phyloP scores from a whole-genome alignment of 2,329 filamentous ascomycete genomes.

The Neofusicoccum laricinum region DNA sequence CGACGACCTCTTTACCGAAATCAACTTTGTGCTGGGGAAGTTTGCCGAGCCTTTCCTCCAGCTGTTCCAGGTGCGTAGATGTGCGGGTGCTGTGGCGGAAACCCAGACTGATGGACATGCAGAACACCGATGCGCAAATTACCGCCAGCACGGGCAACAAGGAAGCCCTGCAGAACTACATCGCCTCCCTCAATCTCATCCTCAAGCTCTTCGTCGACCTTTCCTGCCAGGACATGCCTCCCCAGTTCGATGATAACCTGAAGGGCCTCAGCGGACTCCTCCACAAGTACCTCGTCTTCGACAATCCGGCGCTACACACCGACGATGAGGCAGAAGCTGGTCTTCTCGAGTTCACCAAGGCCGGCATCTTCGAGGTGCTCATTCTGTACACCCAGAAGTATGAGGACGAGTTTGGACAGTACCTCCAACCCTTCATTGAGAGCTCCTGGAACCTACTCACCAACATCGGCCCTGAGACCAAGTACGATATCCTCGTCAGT shows the following conservation, averaged over 20 bases:
- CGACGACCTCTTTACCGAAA: slow-evolving; percentile 88
- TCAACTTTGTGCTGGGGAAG: slow-evolving; percentile 87
- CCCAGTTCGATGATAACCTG: slow-evolving; percentile 89
- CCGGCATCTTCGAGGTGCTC: slow-evolving; percentile 87
- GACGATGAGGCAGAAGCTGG: slow-evolving; percentile 89
- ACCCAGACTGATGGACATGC: neutral
- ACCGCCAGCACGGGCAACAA: slow-evolving; percentile 74
- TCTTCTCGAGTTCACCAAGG: slow-evolving; percentile 80
- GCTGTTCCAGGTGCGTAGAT: slow-evolving; percentile 64
- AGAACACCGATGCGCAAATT: slow-evolving; percentile 68
- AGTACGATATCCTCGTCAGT: slow-evolving; percentile 92
- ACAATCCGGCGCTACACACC: slow-evolving; percentile 77
- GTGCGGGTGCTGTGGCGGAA: neutral
- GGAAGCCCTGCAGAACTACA: slow-evolving; percentile 69
- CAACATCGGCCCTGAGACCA: slow-evolving; percentile 78
- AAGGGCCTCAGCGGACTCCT: slow-evolving; percentile 72
- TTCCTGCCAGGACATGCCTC: slow-evolving; percentile 94
- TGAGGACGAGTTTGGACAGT: slow-evolving; percentile 83
- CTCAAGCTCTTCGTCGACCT: slow-evolving; percentile 94
- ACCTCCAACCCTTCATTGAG: slow-evolving; percentile 79
- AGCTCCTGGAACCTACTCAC: slow-evolving; percentile 91
- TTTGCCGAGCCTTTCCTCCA: slow-evolving; percentile 82
- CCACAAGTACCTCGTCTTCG: slow-evolving; percentile 89
- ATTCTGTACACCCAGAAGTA: slow-evolving; percentile 93
- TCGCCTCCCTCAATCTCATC: slow-evolving; percentile 81